Evolutionary conservation across 352 stramenopile genomes (phyloP).

Genomic region (Phytophthora citrophthora): DNA sequence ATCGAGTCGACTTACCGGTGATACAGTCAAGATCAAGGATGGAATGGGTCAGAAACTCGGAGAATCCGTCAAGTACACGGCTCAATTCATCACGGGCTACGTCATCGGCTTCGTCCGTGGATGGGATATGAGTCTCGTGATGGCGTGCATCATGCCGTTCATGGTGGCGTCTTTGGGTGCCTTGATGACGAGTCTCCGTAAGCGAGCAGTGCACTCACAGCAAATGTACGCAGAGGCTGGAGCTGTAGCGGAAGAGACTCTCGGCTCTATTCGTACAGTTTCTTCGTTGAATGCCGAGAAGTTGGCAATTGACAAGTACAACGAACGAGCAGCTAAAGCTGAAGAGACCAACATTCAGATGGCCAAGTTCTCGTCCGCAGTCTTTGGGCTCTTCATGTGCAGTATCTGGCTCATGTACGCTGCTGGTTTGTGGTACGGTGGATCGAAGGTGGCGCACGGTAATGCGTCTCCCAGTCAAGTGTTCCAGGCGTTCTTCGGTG

Average conservation of each 20-base stretch:
- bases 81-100: slow-evolving; percentile 39
- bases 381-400: slow-evolving; percentile 41
- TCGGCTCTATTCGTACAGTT: slow-evolving; percentile 51
- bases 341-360: slow-evolving; percentile 44
- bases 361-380: slow-evolving; percentile 22
- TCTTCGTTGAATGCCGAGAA: slow-evolving; percentile 46
- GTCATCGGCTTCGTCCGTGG: slow-evolving; percentile 44
- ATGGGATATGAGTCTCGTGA: slow-evolving; percentile 50
- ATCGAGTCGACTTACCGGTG: slow-evolving; percentile 35
- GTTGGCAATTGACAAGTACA: slow-evolving; percentile 38
- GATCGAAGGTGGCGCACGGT: neutral
- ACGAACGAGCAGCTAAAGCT: slow-evolving; percentile 4
- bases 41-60: slow-evolving; percentile 52
- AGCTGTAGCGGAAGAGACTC: slow-evolving; percentile 50
- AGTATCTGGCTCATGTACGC: slow-evolving; percentile 61
- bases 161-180: slow-evolving; percentile 33
- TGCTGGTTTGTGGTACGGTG: slow-evolving; percentile 60
- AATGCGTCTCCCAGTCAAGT: slow-evolving; percentile 35
- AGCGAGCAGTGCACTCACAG: slow-evolving; percentile 30
- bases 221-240: slow-evolving; percentile 50
- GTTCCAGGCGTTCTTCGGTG: slow-evolving; percentile 65
- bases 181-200: slow-evolving; percentile 40
- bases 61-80: slow-evolving; percentile 37
- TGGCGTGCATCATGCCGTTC: slow-evolving; percentile 42
- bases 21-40: slow-evolving; percentile 56